Conservation (phyloP, 2,329 filamentous ascomycete species). For the Chlorencoelia australis region DNA sequence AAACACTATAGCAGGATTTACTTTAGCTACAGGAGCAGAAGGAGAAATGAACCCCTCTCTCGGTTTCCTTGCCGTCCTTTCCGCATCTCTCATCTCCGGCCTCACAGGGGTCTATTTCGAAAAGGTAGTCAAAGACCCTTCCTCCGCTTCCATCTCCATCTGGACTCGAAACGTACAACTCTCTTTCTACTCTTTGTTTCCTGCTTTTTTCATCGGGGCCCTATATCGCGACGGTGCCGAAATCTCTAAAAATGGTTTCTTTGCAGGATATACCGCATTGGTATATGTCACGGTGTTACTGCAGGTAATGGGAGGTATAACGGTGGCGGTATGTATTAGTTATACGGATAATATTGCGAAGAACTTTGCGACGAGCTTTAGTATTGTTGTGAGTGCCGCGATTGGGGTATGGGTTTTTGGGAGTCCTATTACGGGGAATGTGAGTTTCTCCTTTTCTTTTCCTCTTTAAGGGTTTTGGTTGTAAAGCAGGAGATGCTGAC, state of each 20-base stretch:
- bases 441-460: conserved; percentile 38
- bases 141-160: conserved; percentile 58
- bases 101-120: conserved; percentile 78
- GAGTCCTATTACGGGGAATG: conserved; percentile 58
- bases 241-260: conserved; percentile 78
- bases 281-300: conserved; percentile 76
- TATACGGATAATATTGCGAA: conserved; percentile 81
- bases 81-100: conserved; percentile 69
- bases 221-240: conserved; percentile 74
- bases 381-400: conserved; percentile 73
- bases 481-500: neutral
- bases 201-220: conserved; percentile 73
- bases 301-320: conserved; percentile 70
- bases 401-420: conserved; percentile 76
- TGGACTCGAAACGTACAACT: conserved; percentile 92
- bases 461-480: no score
- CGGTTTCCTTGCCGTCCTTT: conserved; percentile 64
- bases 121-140: conserved; percentile 80
- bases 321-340: conserved; percentile 66
- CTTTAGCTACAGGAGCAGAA: no score
- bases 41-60: conserved; percentile 60
- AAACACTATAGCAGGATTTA: conserved; percentile 47
- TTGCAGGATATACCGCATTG: conserved; percentile 81
- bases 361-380: conserved; percentile 83
- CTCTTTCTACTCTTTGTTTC: conserved; percentile 82